Evolutionary conservation across 129 eudicot genomes (phyloP).

Genomic region (Tagetes patula): DNA sequence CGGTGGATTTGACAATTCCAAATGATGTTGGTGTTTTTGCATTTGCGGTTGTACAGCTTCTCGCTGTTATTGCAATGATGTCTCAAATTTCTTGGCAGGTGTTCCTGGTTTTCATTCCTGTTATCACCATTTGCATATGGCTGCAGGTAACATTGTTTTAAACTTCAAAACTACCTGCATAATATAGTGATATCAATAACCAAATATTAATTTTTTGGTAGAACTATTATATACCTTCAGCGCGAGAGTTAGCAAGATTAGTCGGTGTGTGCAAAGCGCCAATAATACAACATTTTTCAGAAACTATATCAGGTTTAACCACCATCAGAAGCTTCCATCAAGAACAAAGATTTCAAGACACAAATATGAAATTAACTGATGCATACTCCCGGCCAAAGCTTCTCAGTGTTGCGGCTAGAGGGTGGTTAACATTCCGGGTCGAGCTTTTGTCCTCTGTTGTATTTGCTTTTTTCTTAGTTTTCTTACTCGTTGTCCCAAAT

Average conservation of each 20-base stretch:
- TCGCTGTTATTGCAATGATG: slow-evolving; percentile 69
- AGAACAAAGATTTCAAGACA: slow-evolving; percentile 52
- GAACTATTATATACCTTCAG: slow-evolving; percentile 74
- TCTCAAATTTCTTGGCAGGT: slow-evolving; percentile 90
- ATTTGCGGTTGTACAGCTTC: slow-evolving; percentile 63
- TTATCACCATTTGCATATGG: slow-evolving; percentile 59
- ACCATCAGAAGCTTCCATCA: slow-evolving; percentile 85
- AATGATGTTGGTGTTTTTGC: slow-evolving; percentile 48
- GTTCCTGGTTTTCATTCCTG: slow-evolving; percentile 65
- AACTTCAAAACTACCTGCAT: neutral
- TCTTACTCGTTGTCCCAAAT: slow-evolving; percentile 63
- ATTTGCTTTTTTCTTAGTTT: slow-evolving; percentile 58
- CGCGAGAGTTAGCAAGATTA: slow-evolving; percentile 79
- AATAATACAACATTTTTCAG: slow-evolving; percentile 81
- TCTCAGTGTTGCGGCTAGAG: slow-evolving; percentile 60
- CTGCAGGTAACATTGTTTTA: slow-evolving; percentile 55
- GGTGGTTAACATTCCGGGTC: slow-evolving; percentile 77
- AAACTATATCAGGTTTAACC: slow-evolving; percentile 73
- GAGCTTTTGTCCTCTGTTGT: slow-evolving; percentile 64
- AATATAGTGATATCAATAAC: neutral
- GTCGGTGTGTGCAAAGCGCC: slow-evolving; percentile 81
- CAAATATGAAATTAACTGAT: slow-evolving; percentile 56
- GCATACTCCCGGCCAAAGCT: slow-evolving; percentile 72
- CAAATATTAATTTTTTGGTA: slow-evolving; percentile 27
- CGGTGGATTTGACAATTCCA: slow-evolving; percentile 66